Evolutionary conservation across 768 basidiomycete genomes (phyloP).

Genomic region (Podaxis carcinomalis): DNA sequence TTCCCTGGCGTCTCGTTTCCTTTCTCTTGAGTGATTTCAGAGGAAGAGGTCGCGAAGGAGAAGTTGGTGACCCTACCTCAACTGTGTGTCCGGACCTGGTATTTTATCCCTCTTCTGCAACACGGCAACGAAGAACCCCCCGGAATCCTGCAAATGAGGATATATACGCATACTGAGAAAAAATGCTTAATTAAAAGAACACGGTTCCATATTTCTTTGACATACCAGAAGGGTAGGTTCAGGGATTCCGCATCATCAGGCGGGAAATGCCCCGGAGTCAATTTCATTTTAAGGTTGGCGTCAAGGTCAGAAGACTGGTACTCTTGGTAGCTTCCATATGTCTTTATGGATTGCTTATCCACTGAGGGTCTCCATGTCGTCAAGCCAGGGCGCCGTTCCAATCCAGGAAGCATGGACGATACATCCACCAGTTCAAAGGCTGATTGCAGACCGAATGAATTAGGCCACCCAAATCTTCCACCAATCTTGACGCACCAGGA

Average conservation of each 20-base stretch:
- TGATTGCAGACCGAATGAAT: slow-evolving; percentile 19
- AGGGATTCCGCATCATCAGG: slow-evolving; percentile 56
- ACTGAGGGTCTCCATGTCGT: slow-evolving; percentile 75
- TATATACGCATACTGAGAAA: slow-evolving; percentile 77
- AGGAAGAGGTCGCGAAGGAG: neutral
- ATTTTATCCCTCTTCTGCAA: slow-evolving; percentile 45
- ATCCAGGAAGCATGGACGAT: slow-evolving; percentile 62
- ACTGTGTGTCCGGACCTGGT: neutral
- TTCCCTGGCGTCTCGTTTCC: slow-evolving; percentile 51
- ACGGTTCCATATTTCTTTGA: neutral
- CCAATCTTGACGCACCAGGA: slow-evolving; percentile 43
- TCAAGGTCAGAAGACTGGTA: slow-evolving; percentile 50
- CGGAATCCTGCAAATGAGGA: slow-evolving; percentile 94
- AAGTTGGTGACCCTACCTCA: neutral
- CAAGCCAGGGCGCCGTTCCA: slow-evolving; percentile 74
- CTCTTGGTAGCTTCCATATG: slow-evolving; percentile 57
- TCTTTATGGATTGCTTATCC: slow-evolving; percentile 44
- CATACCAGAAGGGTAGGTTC: slow-evolving; percentile 72
- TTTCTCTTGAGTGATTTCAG: slow-evolving; percentile 24
- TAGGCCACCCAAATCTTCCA: neutral
- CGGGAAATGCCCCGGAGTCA: slow-evolving; percentile 79
- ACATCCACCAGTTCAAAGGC: slow-evolving; percentile 82
- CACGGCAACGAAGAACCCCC: slow-evolving; percentile 97
- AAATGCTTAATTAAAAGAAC: neutral
- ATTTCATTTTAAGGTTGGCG: slow-evolving; percentile 50